These are phyloP conservation scores for Cryptococcus neoformans DNA, from an alignment of 1,284 basidiomycete species.

Conservation along the genomic window DNA sequence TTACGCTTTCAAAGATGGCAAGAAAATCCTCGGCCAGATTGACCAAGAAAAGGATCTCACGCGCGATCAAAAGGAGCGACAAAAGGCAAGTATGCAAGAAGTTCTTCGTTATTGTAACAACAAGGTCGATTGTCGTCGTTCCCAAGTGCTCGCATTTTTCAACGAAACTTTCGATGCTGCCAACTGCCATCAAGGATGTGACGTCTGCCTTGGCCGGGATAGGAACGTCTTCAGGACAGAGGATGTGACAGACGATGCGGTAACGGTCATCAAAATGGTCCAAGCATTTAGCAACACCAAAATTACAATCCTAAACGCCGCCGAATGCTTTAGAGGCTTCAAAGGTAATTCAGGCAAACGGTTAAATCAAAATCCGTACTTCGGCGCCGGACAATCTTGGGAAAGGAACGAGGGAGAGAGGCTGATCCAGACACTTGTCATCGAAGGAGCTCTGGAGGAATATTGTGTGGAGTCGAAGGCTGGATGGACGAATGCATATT, in stretches of 20 bases:
- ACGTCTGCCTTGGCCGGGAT: conserved; percentile 43
- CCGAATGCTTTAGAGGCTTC: conserved; percentile 42
- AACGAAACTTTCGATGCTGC: conserved; percentile 46
- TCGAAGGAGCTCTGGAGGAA: conserved; percentile 41
- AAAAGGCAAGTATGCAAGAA: conserved; percentile 57
- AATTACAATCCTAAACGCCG: conserved; percentile 42
- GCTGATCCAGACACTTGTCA: conserved; percentile 41
- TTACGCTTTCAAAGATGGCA: conserved; percentile 59
- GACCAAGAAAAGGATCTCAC: conserved; percentile 46
- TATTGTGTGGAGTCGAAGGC: conserved; percentile 31
- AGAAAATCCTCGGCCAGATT: conserved; percentile 57
- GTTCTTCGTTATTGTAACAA: conserved; percentile 76
- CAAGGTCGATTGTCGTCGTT: conserved; percentile 79
- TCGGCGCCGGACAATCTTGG: conserved; percentile 42
- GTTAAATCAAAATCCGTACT: conserved; percentile 31
- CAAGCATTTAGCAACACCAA: conserved; percentile 22
- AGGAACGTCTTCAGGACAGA: conserved; percentile 25
- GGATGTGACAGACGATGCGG: conserved; percentile 40
- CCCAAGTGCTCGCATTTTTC: conserved; percentile 64
- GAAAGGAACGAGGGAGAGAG: conserved; percentile 38
- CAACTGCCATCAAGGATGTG: conserved; percentile 46
- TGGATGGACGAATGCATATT: conserved; percentile 46
- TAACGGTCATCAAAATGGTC: conserved; percentile 36
- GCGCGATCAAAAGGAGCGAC: conserved; percentile 58
- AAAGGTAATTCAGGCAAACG: conserved; percentile 30